Base-by-base conservation (phyloP, 176 grass and related monocot genomes). In the Neostapfia colusana region DNA sequence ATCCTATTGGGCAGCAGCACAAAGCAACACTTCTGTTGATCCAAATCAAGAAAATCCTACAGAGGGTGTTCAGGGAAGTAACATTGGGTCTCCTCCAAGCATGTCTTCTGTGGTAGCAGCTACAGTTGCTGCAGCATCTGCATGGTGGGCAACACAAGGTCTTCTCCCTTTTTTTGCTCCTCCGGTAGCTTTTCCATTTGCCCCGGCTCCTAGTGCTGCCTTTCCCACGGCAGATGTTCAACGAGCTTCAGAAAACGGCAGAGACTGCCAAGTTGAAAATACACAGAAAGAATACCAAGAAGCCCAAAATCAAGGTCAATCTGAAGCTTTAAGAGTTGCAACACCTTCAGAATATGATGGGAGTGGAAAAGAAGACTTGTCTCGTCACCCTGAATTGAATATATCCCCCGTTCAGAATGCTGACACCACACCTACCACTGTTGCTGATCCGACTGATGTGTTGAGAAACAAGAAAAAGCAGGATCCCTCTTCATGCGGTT, bases 121-220 rank as follows among this genome's bases (percentile, higher is more conserved):
- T 70, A 99, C 96, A 71, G 81, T 99, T 74, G 85, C 89, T 59
- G 96, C 96, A 67, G 96, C 96, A 40, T 86, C 96, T 45, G 91
- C 92, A 74, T 99, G 96, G 96, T 99, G 96, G 96, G 74, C 83
- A 76, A 83, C 89, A 70, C 96, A 95, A 79, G 96, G 96, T 73
- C 81, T 99, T 75, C 81, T 95, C 61, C 92, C 96, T n/a, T 78
- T 90, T 76, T 93, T 91, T 40, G 60, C 83, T 79, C 83, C 81
- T 17, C 72, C 86, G 12, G 66, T 88, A 66, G 67, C 72, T 88
- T 84, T 90, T 81, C 76, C 82, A 74, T 85, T 90, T 83, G 60
- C 74, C 25, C 71, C 85, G 18, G 51, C 70, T 74, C 54, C 85
- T 63, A 81, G 70, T 61, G 59, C 75, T 73, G 65, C 61, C 41